These are phyloP conservation scores for Saccharomyces pastorianus DNA, from an alignment of 1,139 yeast species.

Conservation along the genomic window DNA sequence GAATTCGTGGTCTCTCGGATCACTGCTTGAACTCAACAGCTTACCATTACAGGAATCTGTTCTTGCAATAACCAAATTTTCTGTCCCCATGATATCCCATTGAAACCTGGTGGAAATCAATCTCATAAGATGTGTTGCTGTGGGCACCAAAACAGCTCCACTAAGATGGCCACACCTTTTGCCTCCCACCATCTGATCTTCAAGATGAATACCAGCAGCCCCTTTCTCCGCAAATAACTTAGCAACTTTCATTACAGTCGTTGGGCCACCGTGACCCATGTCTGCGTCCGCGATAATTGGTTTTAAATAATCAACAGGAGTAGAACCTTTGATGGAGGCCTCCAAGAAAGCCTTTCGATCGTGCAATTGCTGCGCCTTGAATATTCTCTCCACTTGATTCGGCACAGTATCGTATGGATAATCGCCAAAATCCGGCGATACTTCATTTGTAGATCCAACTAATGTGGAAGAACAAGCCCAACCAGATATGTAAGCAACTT, in stretches of 20 bases:
- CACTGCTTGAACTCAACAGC: conserved; percentile 46
- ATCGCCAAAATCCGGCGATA: conserved; percentile 55
- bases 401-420: conserved; percentile 64
- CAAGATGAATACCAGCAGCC: conserved; percentile 57
- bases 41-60: conserved; percentile 54
- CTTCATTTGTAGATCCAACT: conserved; percentile 50
- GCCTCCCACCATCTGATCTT: conserved; percentile 59
- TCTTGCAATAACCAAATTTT: conserved; percentile 51
- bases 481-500: conserved; percentile 54
- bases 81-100: conserved; percentile 58
- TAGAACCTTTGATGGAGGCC: conserved; percentile 20
- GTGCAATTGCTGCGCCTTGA: conserved; percentile 51
- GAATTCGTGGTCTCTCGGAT: conserved; percentile 48
- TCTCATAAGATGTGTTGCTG: conserved; percentile 49
- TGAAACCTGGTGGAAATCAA: conserved; percentile 54
- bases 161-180: conserved; percentile 60
- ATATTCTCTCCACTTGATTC: conserved; percentile 51
- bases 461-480: conserved; percentile 50
- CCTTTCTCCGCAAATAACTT: conserved; percentile 59
- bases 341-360: conserved; percentile 46
- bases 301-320: conserved; percentile 42
- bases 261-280: conserved; percentile 62
- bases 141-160: conserved; percentile 57
- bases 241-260: conserved; percentile 56
- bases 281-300: conserved; percentile 64